phyloP scores from a whole-genome alignment of 2,329 filamentous ascomycete species.

The Samsoniella hepiali region DNA sequence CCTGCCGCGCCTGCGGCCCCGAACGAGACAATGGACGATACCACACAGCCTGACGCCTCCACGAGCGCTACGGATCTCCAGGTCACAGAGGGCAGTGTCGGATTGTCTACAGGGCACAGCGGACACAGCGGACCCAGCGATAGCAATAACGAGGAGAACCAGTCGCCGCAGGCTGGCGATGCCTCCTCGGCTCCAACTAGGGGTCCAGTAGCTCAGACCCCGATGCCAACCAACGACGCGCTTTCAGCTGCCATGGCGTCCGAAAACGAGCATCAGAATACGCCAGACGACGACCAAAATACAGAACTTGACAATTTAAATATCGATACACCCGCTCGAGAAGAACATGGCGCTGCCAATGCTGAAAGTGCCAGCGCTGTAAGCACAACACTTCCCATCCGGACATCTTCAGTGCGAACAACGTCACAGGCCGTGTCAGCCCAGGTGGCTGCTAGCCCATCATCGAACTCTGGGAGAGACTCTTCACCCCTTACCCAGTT shows the following conservation, averaged over 20 bases:
- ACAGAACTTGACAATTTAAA: not conserved
- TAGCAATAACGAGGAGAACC: slow-evolving; percentile 44
- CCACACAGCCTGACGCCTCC: not conserved
- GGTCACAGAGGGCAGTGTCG: not conserved
- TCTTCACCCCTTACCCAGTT: not conserved
- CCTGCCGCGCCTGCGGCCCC: slow-evolving; percentile 5
- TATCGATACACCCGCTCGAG: not conserved
- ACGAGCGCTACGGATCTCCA: not conserved
- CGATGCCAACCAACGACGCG: slow-evolving; percentile 28
- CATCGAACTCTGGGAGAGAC: not conserved
- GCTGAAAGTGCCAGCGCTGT: slow-evolving; percentile 7
- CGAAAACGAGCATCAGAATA: slow-evolving; percentile 2
- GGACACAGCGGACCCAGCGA: slow-evolving; percentile 38
- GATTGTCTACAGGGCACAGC: slow-evolving; percentile 34
- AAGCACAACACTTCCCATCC: slow-evolving; percentile 19
- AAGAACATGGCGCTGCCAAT: not conserved
- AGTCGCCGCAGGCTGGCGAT: slow-evolving; percentile 43
- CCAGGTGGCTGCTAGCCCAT: not conserved
- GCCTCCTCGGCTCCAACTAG: slow-evolving; percentile 41
- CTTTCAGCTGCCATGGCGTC: slow-evolving; percentile 15
- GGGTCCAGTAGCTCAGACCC: not conserved
- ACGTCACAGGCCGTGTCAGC: not conserved
- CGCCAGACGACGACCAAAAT: not conserved
- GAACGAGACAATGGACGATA: not conserved
- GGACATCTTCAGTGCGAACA: slow-evolving; percentile 21